Evolutionary conservation across 2,329 filamentous ascomycete species (phyloP).

Genomic region (Emergomyces orientalis): DNA sequence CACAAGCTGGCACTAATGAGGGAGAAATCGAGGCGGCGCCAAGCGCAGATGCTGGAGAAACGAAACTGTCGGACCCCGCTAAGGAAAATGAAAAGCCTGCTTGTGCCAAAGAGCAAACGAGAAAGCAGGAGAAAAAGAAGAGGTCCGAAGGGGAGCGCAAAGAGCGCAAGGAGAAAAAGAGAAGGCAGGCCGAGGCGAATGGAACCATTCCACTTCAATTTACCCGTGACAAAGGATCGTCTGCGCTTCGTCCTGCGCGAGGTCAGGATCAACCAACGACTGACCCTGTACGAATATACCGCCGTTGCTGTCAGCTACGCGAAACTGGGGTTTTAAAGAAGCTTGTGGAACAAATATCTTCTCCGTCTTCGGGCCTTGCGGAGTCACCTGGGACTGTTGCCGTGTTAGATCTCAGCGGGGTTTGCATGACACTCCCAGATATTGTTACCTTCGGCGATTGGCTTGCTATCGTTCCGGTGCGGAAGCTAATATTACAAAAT

Average conservation of each 20-base stretch:
- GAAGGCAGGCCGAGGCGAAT: constrained; percentile 76
- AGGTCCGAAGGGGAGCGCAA: constrained; percentile 86
- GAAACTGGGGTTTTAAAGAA: constrained; percentile 89
- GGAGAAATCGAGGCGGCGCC: constrained; percentile 37
- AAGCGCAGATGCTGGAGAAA: constrained; percentile 3
- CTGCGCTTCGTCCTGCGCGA: constrained; percentile 25
- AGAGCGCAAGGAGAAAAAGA: constrained; percentile 80
- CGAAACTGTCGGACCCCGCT: constrained; percentile 21
- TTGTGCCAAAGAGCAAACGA: constrained; percentile 41
- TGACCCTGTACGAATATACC: constrained; percentile 85
- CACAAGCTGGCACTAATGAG: constrained; percentile 46
- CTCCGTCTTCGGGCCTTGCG: constrained; percentile 55
- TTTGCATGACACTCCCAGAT: constrained; percentile 73
- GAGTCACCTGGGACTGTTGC: constrained; percentile 65
- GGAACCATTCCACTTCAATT: constrained; percentile 79
- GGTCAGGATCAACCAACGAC: constrained; percentile 65
- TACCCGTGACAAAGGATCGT: constrained; percentile 52
- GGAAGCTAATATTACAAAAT: constrained; percentile 76
- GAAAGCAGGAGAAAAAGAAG: constrained; percentile 95
- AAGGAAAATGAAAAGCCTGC: constrained; percentile 25
- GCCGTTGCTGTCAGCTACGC: constrained; percentile 84
- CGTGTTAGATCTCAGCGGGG: constrained; percentile 74
- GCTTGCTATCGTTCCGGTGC: constrained; percentile 83
- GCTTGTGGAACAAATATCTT: constrained; percentile 77
- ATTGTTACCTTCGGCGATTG: constrained; percentile 85